phyloP scores from a whole-genome alignment of 148 eudicot species.

The Camellia sinensis region DNA sequence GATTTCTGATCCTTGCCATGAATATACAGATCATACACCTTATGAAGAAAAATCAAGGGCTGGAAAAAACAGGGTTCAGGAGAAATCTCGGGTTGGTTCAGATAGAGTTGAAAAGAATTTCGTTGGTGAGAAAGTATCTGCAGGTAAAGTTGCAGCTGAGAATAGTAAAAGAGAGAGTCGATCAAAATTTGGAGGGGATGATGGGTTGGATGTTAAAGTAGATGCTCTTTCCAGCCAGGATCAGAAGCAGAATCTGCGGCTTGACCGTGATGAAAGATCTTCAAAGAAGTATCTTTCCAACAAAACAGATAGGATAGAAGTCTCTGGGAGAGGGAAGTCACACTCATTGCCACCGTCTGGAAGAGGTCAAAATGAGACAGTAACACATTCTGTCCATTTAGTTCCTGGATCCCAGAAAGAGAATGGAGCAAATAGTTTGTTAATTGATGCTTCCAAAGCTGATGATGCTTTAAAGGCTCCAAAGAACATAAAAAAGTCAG shows the following conservation, averaged over 20 bases:
- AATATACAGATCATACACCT: constrained; percentile 27
- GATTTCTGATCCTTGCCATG: constrained; percentile 36
- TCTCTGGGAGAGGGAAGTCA: constrained; percentile 47
- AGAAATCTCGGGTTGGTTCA: constrained; percentile 32
- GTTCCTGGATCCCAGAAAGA: constrained; percentile 32
- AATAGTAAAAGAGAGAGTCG: constrained; percentile 29
- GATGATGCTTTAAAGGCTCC: constrained; percentile 41
- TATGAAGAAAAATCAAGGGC: constrained; percentile 41
- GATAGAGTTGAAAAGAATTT: constrained; percentile 30
- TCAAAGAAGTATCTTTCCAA: constrained; percentile 40
- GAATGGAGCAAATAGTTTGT: constrained; percentile 29
- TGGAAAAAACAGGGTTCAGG: constrained; percentile 43
- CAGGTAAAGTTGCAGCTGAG: constrained; percentile 23
- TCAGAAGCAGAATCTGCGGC: constrained; percentile 29
- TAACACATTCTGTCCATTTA: constrained; percentile 17
- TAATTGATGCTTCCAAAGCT: constrained; percentile 31
- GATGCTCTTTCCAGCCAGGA: constrained; percentile 30
- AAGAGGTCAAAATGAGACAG: constrained; percentile 38
- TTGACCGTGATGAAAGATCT: constrained; percentile 37
- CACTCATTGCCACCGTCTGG: constrained; percentile 47
- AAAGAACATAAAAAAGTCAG: constrained; percentile 39
- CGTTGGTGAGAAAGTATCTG: constrained; percentile 25
- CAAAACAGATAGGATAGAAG: constrained; percentile 32
- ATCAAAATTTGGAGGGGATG: constrained; percentile 26
- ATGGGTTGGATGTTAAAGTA: constrained; percentile 30